A percentile compares a stretch with the other conserved stretches of the same genome.
These are phyloP conservation scores for Allium sativum DNA, from an alignment of 106 monocot species.

Conservation along the genomic window DNA sequence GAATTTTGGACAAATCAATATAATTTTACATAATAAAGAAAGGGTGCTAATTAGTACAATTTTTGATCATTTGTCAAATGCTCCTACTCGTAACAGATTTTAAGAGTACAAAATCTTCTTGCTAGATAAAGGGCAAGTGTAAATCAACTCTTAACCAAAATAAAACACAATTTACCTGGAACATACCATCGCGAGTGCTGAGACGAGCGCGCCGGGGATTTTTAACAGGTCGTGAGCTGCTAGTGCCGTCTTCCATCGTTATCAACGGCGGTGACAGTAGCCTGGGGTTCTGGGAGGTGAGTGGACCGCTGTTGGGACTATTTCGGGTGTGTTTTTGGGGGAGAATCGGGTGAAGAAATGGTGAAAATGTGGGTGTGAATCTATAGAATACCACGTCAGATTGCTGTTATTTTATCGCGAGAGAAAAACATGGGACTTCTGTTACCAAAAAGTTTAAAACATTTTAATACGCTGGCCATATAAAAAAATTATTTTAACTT, in stretches of 20 bases:
- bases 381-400: too few species aligned
- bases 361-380: conserved; percentile 1
- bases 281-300: background rate
- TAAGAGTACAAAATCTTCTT: background rate
- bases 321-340: conserved; percentile 4
- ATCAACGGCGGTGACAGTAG: background rate
- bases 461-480: too few species aligned
- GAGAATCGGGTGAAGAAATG: background rate
- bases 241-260: conserved; percentile 8
- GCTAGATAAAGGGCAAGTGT: background rate
- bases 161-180: conserved; percentile 7
- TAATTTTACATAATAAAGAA: too few species aligned
- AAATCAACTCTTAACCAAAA: too few species aligned
- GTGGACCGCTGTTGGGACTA: background rate
- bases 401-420: too few species aligned
- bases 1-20: too few species aligned
- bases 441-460: too few species aligned
- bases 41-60: too few species aligned
- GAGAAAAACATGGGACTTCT: too few species aligned
- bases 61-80: too few species aligned
- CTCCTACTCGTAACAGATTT: background rate
- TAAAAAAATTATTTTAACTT: too few species aligned
- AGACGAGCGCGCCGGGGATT: conserved; percentile 15
- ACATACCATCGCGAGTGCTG: conserved; percentile 10
- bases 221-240: conserved; percentile 4